Conservation (phyloP, 148 eudicot genomes). For the Vaccinium myrtillus region DNA sequence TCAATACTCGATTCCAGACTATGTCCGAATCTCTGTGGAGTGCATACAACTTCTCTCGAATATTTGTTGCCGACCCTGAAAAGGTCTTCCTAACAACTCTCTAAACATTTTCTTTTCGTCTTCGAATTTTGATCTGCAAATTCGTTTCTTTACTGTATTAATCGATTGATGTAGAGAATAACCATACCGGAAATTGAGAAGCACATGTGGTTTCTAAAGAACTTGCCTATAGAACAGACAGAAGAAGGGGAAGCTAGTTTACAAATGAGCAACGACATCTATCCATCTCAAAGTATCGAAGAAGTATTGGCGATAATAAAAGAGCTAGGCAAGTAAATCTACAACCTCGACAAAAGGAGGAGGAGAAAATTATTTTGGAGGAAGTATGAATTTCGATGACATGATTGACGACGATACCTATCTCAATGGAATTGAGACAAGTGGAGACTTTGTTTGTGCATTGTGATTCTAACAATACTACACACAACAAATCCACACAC, state of each 20-base stretch:
- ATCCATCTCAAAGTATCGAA: constrained; percentile 53
- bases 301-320: constrained; percentile 61
- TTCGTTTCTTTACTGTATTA: background rate
- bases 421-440: constrained; percentile 55
- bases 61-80: constrained; percentile 68
- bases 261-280: constrained; percentile 26
- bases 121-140: background rate
- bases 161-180: constrained; percentile 53
- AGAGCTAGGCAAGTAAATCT: constrained; percentile 46
- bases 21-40: constrained; percentile 51
- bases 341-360: constrained; percentile 24
- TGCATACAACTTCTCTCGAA: constrained; percentile 72
- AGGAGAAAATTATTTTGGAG: constrained; percentile 24
- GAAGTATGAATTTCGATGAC: constrained; percentile 63
- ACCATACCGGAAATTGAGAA: constrained; percentile 73
- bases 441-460: constrained; percentile 56
- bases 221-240: constrained; percentile 66
- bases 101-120: background rate
- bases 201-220: constrained; percentile 77
- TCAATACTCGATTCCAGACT: constrained; percentile 62
- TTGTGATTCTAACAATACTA: constrained; percentile 15
- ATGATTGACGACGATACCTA: constrained; percentile 69
- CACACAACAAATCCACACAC: too few relatives aligned
- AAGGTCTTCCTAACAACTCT: constrained; percentile 40
- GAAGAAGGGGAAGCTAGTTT: constrained; percentile 51